Evolutionary conservation across 805 yeast species (phyloP), one percentile per base, ranked within the genome.

Genomic region (Hanseniaspora osmophila): DNA sequence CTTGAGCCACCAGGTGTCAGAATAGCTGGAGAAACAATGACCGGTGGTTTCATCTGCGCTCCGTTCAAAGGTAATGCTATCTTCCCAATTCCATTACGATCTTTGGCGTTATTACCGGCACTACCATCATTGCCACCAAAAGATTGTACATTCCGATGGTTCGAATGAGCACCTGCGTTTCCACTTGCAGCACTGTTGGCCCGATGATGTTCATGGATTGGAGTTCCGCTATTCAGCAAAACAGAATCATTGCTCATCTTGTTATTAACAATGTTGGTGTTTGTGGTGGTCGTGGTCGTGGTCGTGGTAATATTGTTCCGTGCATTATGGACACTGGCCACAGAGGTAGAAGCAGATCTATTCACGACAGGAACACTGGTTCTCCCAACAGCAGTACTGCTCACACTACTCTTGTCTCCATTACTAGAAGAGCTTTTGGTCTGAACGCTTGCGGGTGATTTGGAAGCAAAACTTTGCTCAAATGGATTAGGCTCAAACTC

Each of bases 391-490:
- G 39, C 22, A 10, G 17, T 37, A 37, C 18, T 17, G 39, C 22
- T 17, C 18, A 16, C 10, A 16, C 27, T 47, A 40, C 38, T 46
- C 30, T 47, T 33, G 43, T 16, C 35, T 33, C 37, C 37, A 39
- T 42, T 47, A 44, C 40, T 50, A 41, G 32, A 41, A 43, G 30
- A 32, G 27, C 35, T 32, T 43, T 38, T 40, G 39, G 51, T 43
- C 32, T 40, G 42, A 11, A 52, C 43, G 19, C 46, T 41, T 39
- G n/a, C n/a, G 3, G 30, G 29, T 9, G 41, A 22, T 38, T 76
- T 78, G 2, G 77, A 65, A n/a, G 92, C 96, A 66, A 90, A 90
- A 43, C 95, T 84, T 61, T 82, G 84, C 62, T 90, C 98, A 59
- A 90, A 90, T 4, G 96, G 96, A 56, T 90, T 90, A 10, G 92